Evolutionary conservation across 257 asterid species (phyloP).

Genomic region (Gardenia jasminoides): DNA sequence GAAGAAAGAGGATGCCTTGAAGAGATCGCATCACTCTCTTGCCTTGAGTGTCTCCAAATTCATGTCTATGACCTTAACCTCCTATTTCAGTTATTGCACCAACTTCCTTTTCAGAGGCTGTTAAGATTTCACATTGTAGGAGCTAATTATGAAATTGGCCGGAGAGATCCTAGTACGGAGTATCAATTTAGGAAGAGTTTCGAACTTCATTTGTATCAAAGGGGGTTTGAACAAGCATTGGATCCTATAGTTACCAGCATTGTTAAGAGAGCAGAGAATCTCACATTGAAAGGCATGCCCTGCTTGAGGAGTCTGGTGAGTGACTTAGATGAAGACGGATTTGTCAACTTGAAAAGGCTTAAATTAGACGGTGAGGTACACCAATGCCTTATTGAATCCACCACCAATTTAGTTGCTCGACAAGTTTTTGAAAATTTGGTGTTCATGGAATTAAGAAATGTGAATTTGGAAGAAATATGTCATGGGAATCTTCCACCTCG

Average conservation of each 20-base stretch:
- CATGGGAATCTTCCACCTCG: not conserved
- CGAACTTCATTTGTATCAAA: not conserved
- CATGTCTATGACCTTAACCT: not conserved
- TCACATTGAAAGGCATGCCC: not conserved
- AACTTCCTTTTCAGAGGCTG: not conserved
- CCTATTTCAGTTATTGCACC: not conserved
- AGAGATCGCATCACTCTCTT: not conserved
- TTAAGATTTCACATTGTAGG: not conserved
- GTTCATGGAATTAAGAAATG: not conserved
- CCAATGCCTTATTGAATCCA: not conserved
- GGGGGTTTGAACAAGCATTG: not conserved
- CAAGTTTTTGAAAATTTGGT: not conserved
- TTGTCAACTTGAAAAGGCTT: not conserved
- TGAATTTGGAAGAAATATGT: not conserved
- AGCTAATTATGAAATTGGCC: not conserved
- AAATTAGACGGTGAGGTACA: not conserved
- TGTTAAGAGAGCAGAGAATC: not conserved
- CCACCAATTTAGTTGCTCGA: not conserved
- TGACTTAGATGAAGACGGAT: not conserved
- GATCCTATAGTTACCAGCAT: not conserved
- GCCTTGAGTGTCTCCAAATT: not conserved
- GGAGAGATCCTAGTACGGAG: not conserved
- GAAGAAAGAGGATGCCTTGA: not conserved
- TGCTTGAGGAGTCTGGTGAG: not conserved
- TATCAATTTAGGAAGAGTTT: not conserved